These are phyloP conservation scores for Coleophoma crateriformis DNA, from an alignment of 2,329 filamentous ascomycete genomes.

Conservation along the genomic window DNA sequence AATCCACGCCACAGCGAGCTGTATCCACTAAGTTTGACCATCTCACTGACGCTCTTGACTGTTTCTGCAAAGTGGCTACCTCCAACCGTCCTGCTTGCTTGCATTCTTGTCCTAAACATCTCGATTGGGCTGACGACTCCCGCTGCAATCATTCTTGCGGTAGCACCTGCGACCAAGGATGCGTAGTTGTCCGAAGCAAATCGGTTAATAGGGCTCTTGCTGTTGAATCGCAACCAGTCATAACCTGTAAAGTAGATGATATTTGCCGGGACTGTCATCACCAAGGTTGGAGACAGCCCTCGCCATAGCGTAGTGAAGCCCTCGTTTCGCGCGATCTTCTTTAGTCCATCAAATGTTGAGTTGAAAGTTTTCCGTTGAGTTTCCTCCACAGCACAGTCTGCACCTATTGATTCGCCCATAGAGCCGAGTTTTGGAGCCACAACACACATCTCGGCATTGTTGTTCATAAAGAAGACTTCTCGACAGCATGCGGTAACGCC, in stretches of 20 bases:
- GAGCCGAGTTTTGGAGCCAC: constrained; percentile 23
- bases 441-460: constrained; percentile 59
- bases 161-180: constrained; percentile 73
- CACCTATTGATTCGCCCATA: constrained; percentile 31
- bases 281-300: constrained; percentile 85
- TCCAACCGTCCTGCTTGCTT: constrained; percentile 58
- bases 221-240: constrained; percentile 80
- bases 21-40: constrained; percentile 75
- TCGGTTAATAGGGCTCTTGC: constrained; percentile 63
- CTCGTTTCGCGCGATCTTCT: constrained; percentile 93
- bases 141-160: constrained; percentile 75
- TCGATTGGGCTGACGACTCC: constrained; percentile 85
- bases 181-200: constrained; percentile 64
- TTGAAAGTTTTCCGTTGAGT: constrained; percentile 77
- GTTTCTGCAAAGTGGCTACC: constrained; percentile 76
- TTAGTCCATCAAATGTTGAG: constrained; percentile 85
- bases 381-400: constrained; percentile 82
- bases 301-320: constrained; percentile 84
- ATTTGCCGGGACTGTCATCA: constrained; percentile 92
- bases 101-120: constrained; percentile 87
- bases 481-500: constrained; percentile 93
- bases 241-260: constrained; percentile 99
- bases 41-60: constrained; percentile 66
- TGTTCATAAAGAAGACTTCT: constrained; percentile 94
- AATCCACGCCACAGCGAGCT: constrained; percentile 84